A percentile compares a stretch with the other conserved stretches of the same genome.
phyloP scores from a whole-genome alignment of 2,329 filamentous ascomycete species.

The Tricladium varicosporioides region DNA sequence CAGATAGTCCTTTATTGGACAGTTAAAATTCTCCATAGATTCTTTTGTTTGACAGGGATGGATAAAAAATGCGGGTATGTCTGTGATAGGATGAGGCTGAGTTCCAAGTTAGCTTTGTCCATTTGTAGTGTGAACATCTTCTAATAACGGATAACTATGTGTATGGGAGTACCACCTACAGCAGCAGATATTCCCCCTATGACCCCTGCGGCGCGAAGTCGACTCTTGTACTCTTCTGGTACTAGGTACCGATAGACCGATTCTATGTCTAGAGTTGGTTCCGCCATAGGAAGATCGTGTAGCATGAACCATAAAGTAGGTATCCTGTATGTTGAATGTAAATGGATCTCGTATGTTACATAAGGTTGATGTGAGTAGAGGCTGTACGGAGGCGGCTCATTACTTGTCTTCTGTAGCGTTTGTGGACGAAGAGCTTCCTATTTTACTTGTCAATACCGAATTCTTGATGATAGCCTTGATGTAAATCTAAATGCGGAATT shows the following conservation, averaged over 20 bases:
- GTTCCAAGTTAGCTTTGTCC: not conserved
- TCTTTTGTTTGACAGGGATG: slow-evolving; percentile 90
- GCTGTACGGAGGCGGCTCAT: slow-evolving; percentile 23
- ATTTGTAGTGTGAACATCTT: not conserved
- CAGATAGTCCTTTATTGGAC: slow-evolving; percentile 68
- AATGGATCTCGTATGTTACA: slow-evolving; percentile 66
- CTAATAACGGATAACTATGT: not conserved
- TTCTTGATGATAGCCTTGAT: not conserved
- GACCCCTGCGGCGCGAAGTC: slow-evolving; percentile 58
- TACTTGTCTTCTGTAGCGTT: not conserved
- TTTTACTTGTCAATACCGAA: not conserved
- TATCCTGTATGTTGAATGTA: slow-evolving; percentile 71
- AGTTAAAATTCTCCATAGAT: slow-evolving; percentile 66
- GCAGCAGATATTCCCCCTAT: slow-evolving; percentile 75
- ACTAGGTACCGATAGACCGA: slow-evolving; percentile 70
- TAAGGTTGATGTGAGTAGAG: slow-evolving; percentile 40
- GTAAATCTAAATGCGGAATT: not conserved
- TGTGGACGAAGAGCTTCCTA: slow-evolving; percentile 26
- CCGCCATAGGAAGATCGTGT: slow-evolving; percentile 53
- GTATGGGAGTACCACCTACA: slow-evolving; percentile 50
- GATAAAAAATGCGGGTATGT: slow-evolving; percentile 79
- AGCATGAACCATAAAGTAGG: slow-evolving; percentile 76
- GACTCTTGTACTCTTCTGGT: slow-evolving; percentile 60
- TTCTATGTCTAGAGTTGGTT: slow-evolving; percentile 61
- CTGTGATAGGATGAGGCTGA: slow-evolving; percentile 69